A percentile compares a stretch with the other conserved stretches of the same genome.
phyloP scores from a whole-genome alignment of 1,139 yeast genomes.

The Protomyces gravidus region DNA sequence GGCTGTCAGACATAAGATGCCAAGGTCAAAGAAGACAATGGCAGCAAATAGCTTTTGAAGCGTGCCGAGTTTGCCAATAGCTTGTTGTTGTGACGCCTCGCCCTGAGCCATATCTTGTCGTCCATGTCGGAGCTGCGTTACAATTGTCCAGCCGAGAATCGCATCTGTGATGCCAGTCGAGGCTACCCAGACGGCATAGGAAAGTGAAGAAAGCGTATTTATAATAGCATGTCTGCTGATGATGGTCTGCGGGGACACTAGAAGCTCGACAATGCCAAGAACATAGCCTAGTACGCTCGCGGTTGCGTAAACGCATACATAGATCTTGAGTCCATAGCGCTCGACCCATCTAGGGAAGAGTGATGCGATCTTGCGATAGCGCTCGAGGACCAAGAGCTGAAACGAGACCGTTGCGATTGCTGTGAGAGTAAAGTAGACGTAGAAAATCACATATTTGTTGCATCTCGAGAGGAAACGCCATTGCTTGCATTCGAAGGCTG shows the following conservation, averaged over 20 bases:
- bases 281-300: slow-evolving; percentile 1
- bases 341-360: slow-evolving; percentile 8
- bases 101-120: not conserved
- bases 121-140: slow-evolving; percentile 10
- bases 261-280: slow-evolving; percentile 11
- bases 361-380: slow-evolving; percentile 13
- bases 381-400: slow-evolving; percentile 20
- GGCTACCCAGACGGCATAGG: slow-evolving; percentile 16
- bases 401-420: slow-evolving; percentile 7
- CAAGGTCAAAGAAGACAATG: slow-evolving; percentile 15
- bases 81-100: not conserved
- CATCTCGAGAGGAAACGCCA: slow-evolving; percentile 3
- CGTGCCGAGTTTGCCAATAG: slow-evolving; percentile 5
- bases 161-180: slow-evolving; percentile 25
- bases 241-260: slow-evolving; percentile 9
- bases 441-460: slow-evolving; percentile 2
- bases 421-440: not conserved
- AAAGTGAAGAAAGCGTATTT: slow-evolving; percentile 16
- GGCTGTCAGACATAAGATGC: slow-evolving; percentile 12
- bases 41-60: slow-evolving; percentile 12
- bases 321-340: slow-evolving; percentile 9
- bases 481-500: not conserved
- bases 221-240: slow-evolving; percentile 8
- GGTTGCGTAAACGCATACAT: slow-evolving; percentile 4
- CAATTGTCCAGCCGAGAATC: slow-evolving; percentile 10